These are phyloP conservation scores for Ophiostoma perfectum DNA, from an alignment of 2,329 filamentous ascomycete species.

Conservation along the genomic window DNA sequence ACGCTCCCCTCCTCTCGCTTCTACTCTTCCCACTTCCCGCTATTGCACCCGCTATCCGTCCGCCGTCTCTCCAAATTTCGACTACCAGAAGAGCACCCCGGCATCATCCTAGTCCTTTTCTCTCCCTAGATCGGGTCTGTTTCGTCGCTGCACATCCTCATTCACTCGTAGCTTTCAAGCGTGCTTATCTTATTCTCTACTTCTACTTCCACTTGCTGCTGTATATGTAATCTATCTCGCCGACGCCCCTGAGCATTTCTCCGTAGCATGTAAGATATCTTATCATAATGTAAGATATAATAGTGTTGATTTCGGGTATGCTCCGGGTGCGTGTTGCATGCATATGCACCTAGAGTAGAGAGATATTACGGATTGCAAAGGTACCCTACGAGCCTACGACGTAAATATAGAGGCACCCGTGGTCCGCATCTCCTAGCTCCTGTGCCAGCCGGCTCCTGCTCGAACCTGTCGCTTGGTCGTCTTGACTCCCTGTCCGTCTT, in stretches of 20 bases:
- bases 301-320: neutral
- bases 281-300: neutral
- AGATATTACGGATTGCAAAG: neutral
- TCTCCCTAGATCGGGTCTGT: slow-evolving; percentile 4
- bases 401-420: neutral
- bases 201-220: neutral
- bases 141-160: slow-evolving; percentile 21
- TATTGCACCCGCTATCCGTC: neutral
- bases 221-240: neutral
- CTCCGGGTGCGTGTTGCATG: neutral
- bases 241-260: neutral
- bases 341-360: neutral
- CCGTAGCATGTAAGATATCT: neutral
- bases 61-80: neutral
- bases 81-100: neutral
- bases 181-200: neutral
- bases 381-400: neutral
- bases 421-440: too few species aligned
- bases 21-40: neutral
- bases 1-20: too few species aligned
- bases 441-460: neutral
- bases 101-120: neutral
- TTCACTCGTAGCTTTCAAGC: slow-evolving; percentile 9
- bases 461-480: neutral
- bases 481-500: neutral